Evolutionary conservation across 192 early-diverging fungal genomes (phyloP).

Genomic region (Coemansia sp.): DNA sequence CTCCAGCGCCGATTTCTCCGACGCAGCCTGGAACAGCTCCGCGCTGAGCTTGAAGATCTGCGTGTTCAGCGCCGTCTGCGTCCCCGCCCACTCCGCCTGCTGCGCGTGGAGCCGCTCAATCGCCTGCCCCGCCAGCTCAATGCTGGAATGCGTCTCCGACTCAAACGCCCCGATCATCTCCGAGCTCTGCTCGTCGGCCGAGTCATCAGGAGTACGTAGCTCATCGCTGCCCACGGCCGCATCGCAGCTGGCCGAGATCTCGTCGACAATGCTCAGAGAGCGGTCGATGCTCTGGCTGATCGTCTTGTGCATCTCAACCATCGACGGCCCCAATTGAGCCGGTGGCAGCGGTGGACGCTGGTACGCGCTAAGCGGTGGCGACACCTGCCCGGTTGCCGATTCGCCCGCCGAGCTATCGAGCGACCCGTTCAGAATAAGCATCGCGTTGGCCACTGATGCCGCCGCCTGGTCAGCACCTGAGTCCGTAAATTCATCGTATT

Average conservation of each 20-base stretch:
- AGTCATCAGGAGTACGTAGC: not conserved
- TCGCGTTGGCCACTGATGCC: not conserved
- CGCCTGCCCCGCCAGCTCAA: not conserved
- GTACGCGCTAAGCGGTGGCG: not conserved
- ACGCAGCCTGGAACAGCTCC: slow-evolving; percentile 8
- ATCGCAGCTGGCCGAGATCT: slow-evolving; percentile 9
- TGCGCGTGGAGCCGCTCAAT: no score
- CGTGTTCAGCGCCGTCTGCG: slow-evolving; percentile 14
- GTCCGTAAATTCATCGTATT: not conserved
- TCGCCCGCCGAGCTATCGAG: not conserved
- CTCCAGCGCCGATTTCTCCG: not conserved
- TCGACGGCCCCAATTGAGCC: not conserved
- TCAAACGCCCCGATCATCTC: not conserved
- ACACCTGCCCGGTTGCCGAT: not conserved
- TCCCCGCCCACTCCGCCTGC: not conserved
- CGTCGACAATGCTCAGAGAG: slow-evolving; percentile 20
- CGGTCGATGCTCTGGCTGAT: slow-evolving; percentile 27
- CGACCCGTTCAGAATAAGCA: not conserved
- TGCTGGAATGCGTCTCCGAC: not conserved
- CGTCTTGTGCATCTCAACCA: slow-evolving; percentile 16
- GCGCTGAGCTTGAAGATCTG: slow-evolving; percentile 18
- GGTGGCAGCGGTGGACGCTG: slow-evolving; percentile 13
- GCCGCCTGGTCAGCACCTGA: not conserved
- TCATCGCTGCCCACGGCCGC: not conserved
- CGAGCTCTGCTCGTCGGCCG: not conserved